Evolutionary conservation across 768 basidiomycete genomes (phyloP), one percentile per base, ranked within the genome.

Genomic region (Collybiopsis luxurians): DNA sequence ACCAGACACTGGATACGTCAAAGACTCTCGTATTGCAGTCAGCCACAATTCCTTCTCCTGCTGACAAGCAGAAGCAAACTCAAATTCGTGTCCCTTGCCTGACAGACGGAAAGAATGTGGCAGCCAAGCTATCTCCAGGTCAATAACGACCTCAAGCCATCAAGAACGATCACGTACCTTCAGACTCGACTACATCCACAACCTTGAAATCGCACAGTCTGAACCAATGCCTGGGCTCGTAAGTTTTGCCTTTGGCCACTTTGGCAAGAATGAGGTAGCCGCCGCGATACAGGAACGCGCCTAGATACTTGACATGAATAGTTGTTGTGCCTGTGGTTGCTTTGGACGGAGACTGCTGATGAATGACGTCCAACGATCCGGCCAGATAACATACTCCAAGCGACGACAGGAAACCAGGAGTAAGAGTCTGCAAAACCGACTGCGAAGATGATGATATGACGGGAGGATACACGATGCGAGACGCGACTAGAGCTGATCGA

Each of bases 191-290:
- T 17, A 84, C 76, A 56, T 91, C 90, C 13, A 79, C 72, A 38
- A 95, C 62, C 52, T 90, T 85, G 61, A 92, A 90, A 19, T 83
- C 82, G 44, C 79, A 78, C 21, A 97, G 73, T 39, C 85, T 82
- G 64, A 98, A 88, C 90, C 94, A 98, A 67, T 96, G 89, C 59
- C 79, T 83, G 17, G 93, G 86, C 64, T 95, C 92, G 65, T 97
- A 99, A 31, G 76, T 76, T 67, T 79, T 90, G 57, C 82, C 79
- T 72, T 92, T 94, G 62, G 80, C 75, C 39, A 95, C 87, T 73
- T 96, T 98, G 61, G 85, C 92, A 44, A 99, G 74, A 21, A 97
- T 79, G 38, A 98, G 71, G 67, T 93, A 98, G 11, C 90, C 93
- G 11, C 89, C 86, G 34, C 79, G 73, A 64, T 95, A 99, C 43